These are phyloP conservation scores for Fusarium sp. DNA, from an alignment of 2,329 filamentous ascomycete genomes.

Conservation along the genomic window DNA sequence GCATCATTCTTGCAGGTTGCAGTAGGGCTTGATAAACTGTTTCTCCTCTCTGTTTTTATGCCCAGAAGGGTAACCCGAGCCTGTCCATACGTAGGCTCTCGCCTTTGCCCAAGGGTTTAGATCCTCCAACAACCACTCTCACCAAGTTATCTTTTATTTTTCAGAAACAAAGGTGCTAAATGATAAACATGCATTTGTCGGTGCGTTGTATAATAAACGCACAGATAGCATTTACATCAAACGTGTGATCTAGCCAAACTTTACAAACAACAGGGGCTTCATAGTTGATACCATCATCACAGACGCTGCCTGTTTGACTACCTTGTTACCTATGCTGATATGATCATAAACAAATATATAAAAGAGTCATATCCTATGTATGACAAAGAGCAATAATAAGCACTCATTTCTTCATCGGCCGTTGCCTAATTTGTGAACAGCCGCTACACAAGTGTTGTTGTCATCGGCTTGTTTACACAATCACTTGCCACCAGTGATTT, in stretches of 20 bases:
- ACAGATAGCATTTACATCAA: not conserved
- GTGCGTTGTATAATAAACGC: not conserved
- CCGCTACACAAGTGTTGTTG: not conserved
- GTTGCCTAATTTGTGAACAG: conserved; percentile 4
- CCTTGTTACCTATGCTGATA: not conserved
- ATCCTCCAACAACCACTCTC: not conserved
- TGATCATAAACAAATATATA: not conserved
- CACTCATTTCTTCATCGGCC: not conserved
- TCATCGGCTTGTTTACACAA: not conserved
- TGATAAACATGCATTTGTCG: too few species aligned
- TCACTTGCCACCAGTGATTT: not conserved
- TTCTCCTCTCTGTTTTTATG: not conserved
- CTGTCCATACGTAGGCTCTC: not conserved
- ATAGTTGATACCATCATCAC: not conserved
- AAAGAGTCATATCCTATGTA: not conserved
- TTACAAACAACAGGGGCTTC: not conserved
- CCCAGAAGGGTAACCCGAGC: not conserved
- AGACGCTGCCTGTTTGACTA: not conserved
- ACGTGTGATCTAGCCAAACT: not conserved
- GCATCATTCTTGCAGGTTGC: not conserved
- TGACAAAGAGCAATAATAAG: not conserved
- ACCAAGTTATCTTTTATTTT: too few species aligned
- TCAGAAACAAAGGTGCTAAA: too few species aligned
- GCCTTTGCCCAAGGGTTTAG: conserved; percentile 3
- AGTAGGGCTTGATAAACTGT: not conserved